Evolutionary conservation across 2,329 filamentous ascomycete genomes (phyloP), one percentile per base, ranked within the genome.

Genomic region (Penicillium sp.): DNA sequence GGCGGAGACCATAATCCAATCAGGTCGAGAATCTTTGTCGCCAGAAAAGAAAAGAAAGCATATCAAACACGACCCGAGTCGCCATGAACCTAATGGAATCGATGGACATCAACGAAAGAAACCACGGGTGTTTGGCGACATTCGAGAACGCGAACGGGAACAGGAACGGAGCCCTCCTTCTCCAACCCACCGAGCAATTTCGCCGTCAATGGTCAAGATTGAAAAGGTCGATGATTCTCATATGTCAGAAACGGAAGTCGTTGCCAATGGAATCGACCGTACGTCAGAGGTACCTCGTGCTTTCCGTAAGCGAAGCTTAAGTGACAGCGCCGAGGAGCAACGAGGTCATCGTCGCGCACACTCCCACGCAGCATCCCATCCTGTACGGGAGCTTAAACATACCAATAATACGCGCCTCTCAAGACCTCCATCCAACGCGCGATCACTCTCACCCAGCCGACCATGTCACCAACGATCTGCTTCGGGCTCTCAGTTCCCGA

Each of bases 1-100:
- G 69, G 78, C 78, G 53, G 78, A 80, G 67, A 80, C 78, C 21
- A 77, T 79, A 58, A 80, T 80, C 55, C 77, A 80, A 64, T 80
- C 76, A 13, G 76, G 75, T 53, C 74, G 76, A 41, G 76, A 78
- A 62, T 75, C 74, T 33, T 61, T 78, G 55, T 78, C 78, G 7
- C 77, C 78, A 6, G 76, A 79, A 67, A 79, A 80, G 68, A 77
- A 75, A 65, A 74, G 74, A 57, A 76, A 74, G 57, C 70, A 71
- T 56, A 74, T 76, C 52, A 66, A 71, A 44, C 76, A 78, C 65
- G 70, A 75, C 53, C 69, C 69, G 50, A 68, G 69, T 63, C 70
- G 68, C 53, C 67, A 57, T 31, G 53, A 55, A 25, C 43, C 58
- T 21, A 62, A 66, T 12, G 62, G 63, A 59, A 64, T 71, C 55